phyloP scores from a whole-genome alignment of 352 stramenopile genomes.

The Blastocystis sp. region DNA sequence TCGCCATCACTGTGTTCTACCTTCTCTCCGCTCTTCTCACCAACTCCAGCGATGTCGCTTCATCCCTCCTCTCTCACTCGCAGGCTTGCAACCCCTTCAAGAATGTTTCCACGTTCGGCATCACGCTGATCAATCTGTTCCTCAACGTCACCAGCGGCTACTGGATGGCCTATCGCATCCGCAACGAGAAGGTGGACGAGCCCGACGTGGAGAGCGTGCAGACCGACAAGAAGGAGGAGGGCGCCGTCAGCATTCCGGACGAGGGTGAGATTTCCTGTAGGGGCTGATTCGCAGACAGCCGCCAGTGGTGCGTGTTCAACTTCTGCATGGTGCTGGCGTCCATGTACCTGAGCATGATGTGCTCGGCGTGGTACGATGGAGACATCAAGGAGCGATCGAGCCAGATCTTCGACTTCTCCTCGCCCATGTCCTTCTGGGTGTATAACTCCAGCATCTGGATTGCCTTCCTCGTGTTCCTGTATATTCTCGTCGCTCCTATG shows the following conservation, averaged over 20 bases:
- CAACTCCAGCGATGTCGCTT: neutral
- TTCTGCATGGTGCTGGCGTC: slow-evolving; percentile 17
- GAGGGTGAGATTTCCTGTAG: neutral
- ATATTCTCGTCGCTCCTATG: slow-evolving; percentile 7
- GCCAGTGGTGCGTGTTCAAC: neutral
- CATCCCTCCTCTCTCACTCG: neutral
- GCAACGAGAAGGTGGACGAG: neutral
- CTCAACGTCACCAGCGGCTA: slow-evolving; percentile 8
- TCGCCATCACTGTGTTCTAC: slow-evolving; percentile 8
- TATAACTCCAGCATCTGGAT: neutral
- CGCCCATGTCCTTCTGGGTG: neutral
- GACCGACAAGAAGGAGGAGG: neutral
- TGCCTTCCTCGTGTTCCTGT: neutral
- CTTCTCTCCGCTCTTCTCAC: neutral
- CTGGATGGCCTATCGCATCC: slow-evolving; percentile 9
- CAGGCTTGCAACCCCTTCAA: slow-evolving; percentile 36
- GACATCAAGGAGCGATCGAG: neutral
- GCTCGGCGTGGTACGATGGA: slow-evolving; percentile 36
- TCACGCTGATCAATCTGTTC: neutral
- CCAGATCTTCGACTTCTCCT: neutral
- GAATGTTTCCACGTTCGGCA: neutral
- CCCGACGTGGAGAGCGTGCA: neutral
- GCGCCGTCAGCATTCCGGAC: neutral
- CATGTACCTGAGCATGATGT: slow-evolving; percentile 10
- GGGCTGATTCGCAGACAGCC: neutral